These are phyloP conservation scores for Penicillium sp. DNA, from an alignment of 2,329 filamentous ascomycete species.

Conservation along the genomic window DNA sequence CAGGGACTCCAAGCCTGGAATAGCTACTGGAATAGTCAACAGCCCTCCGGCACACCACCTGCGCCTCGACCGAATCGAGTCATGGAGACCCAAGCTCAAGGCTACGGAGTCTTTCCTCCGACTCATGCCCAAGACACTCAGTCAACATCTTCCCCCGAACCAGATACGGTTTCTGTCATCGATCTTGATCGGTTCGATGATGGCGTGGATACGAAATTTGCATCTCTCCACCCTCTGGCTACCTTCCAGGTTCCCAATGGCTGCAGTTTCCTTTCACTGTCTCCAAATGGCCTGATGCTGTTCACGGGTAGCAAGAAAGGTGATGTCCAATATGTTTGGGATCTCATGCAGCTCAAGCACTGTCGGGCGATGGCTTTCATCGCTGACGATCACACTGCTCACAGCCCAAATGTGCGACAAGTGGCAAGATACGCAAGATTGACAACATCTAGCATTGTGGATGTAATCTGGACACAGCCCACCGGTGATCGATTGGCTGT, in stretches of 20 bases:
- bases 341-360: slow-evolving; percentile 53
- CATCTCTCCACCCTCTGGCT: slow-evolving; percentile 42
- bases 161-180: slow-evolving; percentile 52
- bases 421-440: slow-evolving; percentile 87
- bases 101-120: slow-evolving; percentile 48
- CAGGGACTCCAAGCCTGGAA: slow-evolving; percentile 56
- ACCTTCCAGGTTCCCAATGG: slow-evolving; percentile 54
- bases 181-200: slow-evolving; percentile 51
- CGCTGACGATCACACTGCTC: slow-evolving; percentile 37
- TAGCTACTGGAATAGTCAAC: slow-evolving; percentile 54
- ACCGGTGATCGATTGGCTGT: slow-evolving; percentile 83
- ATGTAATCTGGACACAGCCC: slow-evolving; percentile 84
- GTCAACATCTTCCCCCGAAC: slow-evolving; percentile 39
- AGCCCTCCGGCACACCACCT: slow-evolving; percentile 29
- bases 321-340: slow-evolving; percentile 56
- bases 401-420: slow-evolving; percentile 67
- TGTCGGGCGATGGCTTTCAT: slow-evolving; percentile 45
- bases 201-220: slow-evolving; percentile 38
- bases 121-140: slow-evolving; percentile 51
- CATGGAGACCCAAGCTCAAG: slow-evolving; percentile 35
- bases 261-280: slow-evolving; percentile 55
- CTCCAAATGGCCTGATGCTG: slow-evolving; percentile 52
- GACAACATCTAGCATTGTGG: slow-evolving; percentile 88
- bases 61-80: slow-evolving; percentile 36
- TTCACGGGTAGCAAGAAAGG: slow-evolving; percentile 55